These are phyloP conservation scores for Paracoccidioides brasiliensis DNA, from an alignment of 2,329 filamentous ascomycete species.

Conservation along the genomic window DNA sequence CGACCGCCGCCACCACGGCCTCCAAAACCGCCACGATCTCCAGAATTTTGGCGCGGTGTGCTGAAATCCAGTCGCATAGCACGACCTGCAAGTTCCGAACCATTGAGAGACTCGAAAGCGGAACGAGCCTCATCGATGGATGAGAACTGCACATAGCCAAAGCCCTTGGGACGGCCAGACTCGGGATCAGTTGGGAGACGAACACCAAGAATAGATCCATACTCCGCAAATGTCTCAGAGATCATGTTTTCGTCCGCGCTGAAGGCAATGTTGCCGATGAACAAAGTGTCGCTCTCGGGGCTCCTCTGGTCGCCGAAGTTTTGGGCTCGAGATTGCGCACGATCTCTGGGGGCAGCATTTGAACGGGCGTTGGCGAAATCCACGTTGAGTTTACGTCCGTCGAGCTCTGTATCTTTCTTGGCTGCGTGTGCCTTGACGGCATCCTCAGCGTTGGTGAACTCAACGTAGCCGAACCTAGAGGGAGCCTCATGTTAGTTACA, in stretches of 20 bases:
- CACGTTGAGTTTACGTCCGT: slow-evolving; percentile 62
- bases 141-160: slow-evolving; percentile 77
- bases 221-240: slow-evolving; percentile 58
- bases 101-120: slow-evolving; percentile 58
- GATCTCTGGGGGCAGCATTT: slow-evolving; percentile 48
- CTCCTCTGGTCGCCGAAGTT: slow-evolving; percentile 65
- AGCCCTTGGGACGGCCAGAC: slow-evolving; percentile 74
- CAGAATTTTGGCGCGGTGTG: slow-evolving; percentile 48
- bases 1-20: slow-evolving; percentile 39
- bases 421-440: slow-evolving; percentile 59
- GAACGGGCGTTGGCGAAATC: slow-evolving; percentile 61
- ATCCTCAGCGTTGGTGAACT: slow-evolving; percentile 57
- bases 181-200: slow-evolving; percentile 83
- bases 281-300: slow-evolving; percentile 73
- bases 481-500: slow-evolving; percentile 15
- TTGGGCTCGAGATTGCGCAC: slow-evolving; percentile 40
- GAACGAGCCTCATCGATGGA: slow-evolving; percentile 71
- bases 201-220: slow-evolving; percentile 60
- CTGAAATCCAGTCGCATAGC: slow-evolving; percentile 74
- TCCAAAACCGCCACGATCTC: slow-evolving; percentile 32
- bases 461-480: slow-evolving; percentile 70
- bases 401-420: slow-evolving; percentile 62
- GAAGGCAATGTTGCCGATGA: slow-evolving; percentile 84
- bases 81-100: slow-evolving; percentile 58
- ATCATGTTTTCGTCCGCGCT: slow-evolving; percentile 65